Percentiles rank a stretch among this genome's conserved stretches.
These are phyloP conservation scores for Phytophthora quininea DNA, from an alignment of 352 stramenopile species.

Conservation along the genomic window DNA sequence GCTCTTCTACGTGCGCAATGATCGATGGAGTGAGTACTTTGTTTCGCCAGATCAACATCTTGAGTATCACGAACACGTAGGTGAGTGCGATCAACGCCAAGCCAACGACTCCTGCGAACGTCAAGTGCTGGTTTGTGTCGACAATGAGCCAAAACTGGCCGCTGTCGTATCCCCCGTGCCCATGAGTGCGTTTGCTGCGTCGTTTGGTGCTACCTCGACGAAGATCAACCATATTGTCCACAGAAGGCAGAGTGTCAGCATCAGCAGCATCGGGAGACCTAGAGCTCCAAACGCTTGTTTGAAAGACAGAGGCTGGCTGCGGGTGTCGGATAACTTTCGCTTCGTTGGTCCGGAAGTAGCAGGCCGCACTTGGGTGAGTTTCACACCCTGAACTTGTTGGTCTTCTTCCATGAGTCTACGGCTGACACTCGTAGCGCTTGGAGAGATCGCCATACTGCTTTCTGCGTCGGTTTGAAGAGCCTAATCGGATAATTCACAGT, in stretches of 20 bases:
- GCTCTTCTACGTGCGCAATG: constrained; percentile 7
- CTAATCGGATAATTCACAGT: neutral
- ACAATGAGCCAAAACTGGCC: constrained; percentile 36
- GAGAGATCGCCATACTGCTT: neutral
- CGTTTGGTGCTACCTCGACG: constrained; percentile 20
- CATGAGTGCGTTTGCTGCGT: constrained; percentile 33
- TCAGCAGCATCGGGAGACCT: constrained; percentile 12
- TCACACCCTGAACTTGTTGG: neutral
- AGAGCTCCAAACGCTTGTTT: constrained; percentile 12
- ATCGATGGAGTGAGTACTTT: constrained; percentile 6
- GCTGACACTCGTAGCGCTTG: neutral
- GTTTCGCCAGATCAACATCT: constrained; percentile 26
- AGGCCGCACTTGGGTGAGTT: constrained; percentile 6
- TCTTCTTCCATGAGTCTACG: neutral
- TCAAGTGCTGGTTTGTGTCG: constrained; percentile 9
- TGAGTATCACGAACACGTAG: constrained; percentile 20
- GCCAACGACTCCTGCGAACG: neutral
- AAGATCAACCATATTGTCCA: constrained; percentile 31
- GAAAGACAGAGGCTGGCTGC: constrained; percentile 11
- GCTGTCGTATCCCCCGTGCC: constrained; percentile 30
- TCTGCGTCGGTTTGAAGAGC: no score
- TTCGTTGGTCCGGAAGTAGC: neutral
- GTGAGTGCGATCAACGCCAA: constrained; percentile 3
- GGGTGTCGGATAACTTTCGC: neutral
- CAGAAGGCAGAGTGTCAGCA: constrained; percentile 11